Percentiles rank a stretch among this genome's conserved stretches.
Conservation (phyloP, 2,329 filamentous ascomycete genomes). For the Leptographium galeiforme region DNA sequence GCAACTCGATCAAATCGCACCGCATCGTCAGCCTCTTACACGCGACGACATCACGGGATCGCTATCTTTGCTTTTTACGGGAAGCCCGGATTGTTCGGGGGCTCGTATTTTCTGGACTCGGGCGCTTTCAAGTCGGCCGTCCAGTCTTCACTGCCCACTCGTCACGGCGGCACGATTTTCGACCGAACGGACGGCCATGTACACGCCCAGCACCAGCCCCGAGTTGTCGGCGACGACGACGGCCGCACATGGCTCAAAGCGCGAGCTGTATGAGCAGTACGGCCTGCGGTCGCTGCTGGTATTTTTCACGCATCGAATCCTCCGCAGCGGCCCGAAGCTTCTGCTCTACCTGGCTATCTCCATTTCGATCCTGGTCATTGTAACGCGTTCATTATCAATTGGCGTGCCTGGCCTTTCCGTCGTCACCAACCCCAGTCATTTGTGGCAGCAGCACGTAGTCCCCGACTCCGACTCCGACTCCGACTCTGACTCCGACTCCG, state of each 20-base stretch:
- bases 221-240: neutral
- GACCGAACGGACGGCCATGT: neutral
- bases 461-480: neutral
- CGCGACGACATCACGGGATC: too few relatives aligned
- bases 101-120: too few relatives aligned
- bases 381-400: constrained; percentile 12
- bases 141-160: neutral
- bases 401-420: constrained; percentile 11
- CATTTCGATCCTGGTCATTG: constrained; percentile 12
- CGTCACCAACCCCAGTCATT: constrained; percentile 8
- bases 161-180: too few relatives aligned
- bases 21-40: too few relatives aligned
- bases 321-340: constrained; percentile 17
- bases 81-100: too few relatives aligned
- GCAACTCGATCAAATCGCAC: too few relatives aligned
- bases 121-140: neutral
- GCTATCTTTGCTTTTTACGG: too few relatives aligned
- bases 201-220: neutral
- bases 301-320: constrained; percentile 16
- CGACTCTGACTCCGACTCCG: too few relatives aligned
- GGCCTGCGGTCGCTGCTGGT: constrained; percentile 10
- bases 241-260: neutral
- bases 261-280: neutral
- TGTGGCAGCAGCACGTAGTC: constrained; percentile 9
- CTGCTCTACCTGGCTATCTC: constrained; percentile 14